Evolutionary conservation across 169 alveolate genomes (phyloP).

Genomic region (Plasmodium adleri): DNA sequence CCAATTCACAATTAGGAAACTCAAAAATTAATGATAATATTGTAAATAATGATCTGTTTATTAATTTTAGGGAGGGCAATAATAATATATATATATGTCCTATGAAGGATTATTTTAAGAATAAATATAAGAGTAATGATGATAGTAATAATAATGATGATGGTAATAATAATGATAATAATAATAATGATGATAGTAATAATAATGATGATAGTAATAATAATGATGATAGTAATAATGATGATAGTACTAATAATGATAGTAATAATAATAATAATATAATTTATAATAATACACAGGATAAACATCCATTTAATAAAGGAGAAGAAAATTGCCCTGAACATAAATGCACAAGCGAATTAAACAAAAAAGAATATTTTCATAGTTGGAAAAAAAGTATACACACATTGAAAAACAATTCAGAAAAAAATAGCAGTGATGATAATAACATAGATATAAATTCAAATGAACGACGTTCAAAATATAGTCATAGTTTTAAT

Average conservation of each 20-base stretch:
- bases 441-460: slow-evolving; percentile 11
- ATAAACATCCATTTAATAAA: no score
- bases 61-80: not conserved
- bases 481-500: slow-evolving; percentile 18
- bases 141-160: not conserved
- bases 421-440: slow-evolving; percentile 46
- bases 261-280: no score
- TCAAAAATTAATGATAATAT: no score
- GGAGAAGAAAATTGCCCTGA: not conserved
- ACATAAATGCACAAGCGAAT: not conserved
- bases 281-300: no score
- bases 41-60: no score
- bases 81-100: not conserved
- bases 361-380: not conserved
- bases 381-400: slow-evolving; percentile 3
- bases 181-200: no score
- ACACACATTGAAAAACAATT: slow-evolving; percentile 7
- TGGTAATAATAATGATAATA: no score
- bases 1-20: no score
- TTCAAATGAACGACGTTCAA: slow-evolving; percentile 12
- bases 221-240: no score
- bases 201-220: no score
- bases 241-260: no score
- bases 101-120: not conserved
- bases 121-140: not conserved